A percentile compares a stretch with the other conserved stretches of the same genome.
These are phyloP conservation scores for Synchytrium microbalum DNA, from an alignment of 371 early-diverging fungal genomes.

Conservation along the genomic window DNA sequence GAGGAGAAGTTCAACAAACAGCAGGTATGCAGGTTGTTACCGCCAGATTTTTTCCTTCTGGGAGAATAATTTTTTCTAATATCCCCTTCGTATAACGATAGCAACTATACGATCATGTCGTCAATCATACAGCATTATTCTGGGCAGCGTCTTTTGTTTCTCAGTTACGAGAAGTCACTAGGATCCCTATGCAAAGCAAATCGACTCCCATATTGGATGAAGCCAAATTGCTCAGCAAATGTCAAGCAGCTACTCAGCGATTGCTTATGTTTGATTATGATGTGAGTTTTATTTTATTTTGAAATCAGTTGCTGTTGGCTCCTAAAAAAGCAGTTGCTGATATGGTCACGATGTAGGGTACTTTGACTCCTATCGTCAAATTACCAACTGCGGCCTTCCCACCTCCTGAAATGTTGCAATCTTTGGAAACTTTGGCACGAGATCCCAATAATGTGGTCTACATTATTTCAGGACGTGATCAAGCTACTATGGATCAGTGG, in stretches of 20 bases:
- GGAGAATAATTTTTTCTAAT: too few relatives aligned
- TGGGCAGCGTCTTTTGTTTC: conserved; percentile 87
- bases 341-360: conserved; percentile 21
- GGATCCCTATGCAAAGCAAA: conserved; percentile 17
- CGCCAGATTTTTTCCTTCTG: too few relatives aligned
- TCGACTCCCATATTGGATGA: conserved; percentile 62
- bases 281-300: conserved; percentile 15
- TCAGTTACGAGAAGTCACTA: conserved; percentile 31
- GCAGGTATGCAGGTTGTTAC: conserved; percentile 31
- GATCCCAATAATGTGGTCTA: conserved; percentile 78
- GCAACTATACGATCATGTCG: conserved; percentile 82
- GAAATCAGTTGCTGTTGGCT: neutral
- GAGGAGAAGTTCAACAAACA: conserved; percentile 73
- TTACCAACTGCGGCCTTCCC: conserved; percentile 46
- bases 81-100: conserved; percentile 26
- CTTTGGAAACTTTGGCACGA: conserved; percentile 23
- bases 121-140: conserved; percentile 77
- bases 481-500: conserved; percentile 65
- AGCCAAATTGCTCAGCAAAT: conserved; percentile 36
- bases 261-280: conserved; percentile 49
- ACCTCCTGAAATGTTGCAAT: conserved; percentile 35
- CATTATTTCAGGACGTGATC: conserved; percentile 89
- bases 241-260: conserved; percentile 51
- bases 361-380: conserved; percentile 41
- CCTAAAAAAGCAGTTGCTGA: conserved; percentile 5